Evolutionary conservation across 805 yeast species (phyloP).

Genomic region (Myxozyma vanderwaltii): DNA sequence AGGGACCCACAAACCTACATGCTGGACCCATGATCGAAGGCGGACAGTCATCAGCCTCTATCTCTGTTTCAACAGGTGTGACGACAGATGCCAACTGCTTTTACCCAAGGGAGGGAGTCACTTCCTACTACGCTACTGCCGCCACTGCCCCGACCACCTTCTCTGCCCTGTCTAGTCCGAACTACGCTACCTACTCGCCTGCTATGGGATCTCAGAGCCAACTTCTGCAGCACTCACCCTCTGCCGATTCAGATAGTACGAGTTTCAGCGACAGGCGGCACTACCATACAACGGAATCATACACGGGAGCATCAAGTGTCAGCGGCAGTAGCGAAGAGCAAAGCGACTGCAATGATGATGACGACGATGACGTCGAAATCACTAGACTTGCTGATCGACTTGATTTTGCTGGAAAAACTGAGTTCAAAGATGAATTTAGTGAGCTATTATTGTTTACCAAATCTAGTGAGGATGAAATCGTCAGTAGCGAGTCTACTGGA

Average conservation of each 20-base stretch:
- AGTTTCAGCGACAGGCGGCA: neutral
- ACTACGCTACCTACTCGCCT: too few relatives aligned
- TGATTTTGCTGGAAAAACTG: conserved; percentile 10
- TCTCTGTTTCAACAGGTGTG: too few relatives aligned
- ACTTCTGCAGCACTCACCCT: neutral
- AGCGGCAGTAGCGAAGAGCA: neutral
- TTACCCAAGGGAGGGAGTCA: neutral
- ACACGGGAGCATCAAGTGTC: neutral
- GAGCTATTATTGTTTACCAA: conserved; percentile 19
- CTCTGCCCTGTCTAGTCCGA: neutral
- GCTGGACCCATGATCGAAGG: too few relatives aligned
- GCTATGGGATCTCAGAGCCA: neutral
- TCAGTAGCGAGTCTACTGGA: neutral
- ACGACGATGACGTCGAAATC: conserved; percentile 2
- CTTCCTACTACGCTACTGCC: conserved; percentile 2
- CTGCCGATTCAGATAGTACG: neutral
- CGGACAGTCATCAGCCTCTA: too few relatives aligned
- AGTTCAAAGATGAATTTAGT: conserved; percentile 8
- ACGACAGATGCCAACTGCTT: neutral
- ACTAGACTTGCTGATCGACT: conserved; percentile 4
- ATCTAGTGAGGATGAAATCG: neutral
- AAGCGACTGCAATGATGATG: conserved; percentile 7
- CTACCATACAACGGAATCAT: neutral
- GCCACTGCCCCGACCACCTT: neutral
- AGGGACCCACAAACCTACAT: too few relatives aligned